Base-by-base conservation (phyloP, 176 grass and related monocot genomes). In the Panicum miliaceum region DNA sequence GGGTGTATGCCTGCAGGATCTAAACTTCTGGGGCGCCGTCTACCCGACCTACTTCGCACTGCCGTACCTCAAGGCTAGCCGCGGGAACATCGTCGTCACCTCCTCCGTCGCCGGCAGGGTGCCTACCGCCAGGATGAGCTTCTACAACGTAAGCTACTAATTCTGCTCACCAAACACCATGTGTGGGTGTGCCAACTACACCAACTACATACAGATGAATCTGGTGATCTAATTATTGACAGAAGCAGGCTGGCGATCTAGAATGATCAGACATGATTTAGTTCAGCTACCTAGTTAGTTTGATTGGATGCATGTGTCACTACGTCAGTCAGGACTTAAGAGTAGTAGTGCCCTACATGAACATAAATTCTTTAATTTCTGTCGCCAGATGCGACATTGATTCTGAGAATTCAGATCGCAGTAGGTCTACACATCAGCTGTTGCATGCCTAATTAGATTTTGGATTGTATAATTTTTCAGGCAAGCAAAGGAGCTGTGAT, bases 1-100 rank as follows among this genome's bases (percentile, higher is more conserved):
- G 18, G 7, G 32, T 56, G 29, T 9, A 4, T 58, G 3, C 7
- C 10, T 50, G 72, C 74, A 97, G 95, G 92, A 94, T 73, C 88
- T 97, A 16, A 97, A 97, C 77, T 97, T 97, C 18, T 97, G 95
- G 95, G 95, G 95, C 0, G 57, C 92, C 2, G 88, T 94, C 2
- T 97, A 97, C 52, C 94, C 92, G 8, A 91, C 92, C 32, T 97
- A 92, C 84, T 94, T 94, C 51, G 95, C 95, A 0, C 50, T 97
- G 73, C 92, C 95, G 6, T 91, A 97, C 68, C 84, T 97, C 1
- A 94, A 92, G 65, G 85, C 83, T 5, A 94, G 86, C 86, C 71
- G 72, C 0, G 95, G 95, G 73, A 97, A 89, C 80, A 92, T 97
- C 82, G 89, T 97, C 8, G 92, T 94, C 23, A 97, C 92, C 2